Conservation (phyloP, 495 filamentous ascomycete species). For the Podospora appendiculata region DNA sequence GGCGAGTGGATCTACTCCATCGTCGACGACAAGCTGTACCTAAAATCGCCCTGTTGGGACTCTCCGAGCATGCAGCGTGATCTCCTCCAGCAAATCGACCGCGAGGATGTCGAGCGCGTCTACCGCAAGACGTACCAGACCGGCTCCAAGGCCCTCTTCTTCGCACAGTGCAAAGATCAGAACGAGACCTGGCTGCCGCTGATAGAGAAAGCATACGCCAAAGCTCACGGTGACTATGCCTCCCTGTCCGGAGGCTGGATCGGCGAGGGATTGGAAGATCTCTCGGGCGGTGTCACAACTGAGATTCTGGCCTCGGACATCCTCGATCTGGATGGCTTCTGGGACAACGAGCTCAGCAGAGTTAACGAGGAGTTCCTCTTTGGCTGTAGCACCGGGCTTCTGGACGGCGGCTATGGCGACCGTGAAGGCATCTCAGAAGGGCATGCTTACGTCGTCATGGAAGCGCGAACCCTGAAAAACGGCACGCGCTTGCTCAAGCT, state of each 20-base stretch:
- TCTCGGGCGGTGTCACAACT: constrained; percentile 87
- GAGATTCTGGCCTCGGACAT: constrained; percentile 78
- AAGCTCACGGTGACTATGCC: constrained; percentile 80
- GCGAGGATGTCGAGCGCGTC: constrained; percentile 61
- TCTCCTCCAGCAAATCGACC: constrained; percentile 50
- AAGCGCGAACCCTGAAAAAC: constrained; percentile 50
- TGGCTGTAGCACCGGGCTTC: constrained; percentile 66
- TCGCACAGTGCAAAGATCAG: constrained; percentile 75
- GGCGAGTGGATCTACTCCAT: constrained; percentile 93
- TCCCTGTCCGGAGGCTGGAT: constrained; percentile 80
- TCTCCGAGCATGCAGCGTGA: constrained; percentile 45
- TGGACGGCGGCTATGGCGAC: constrained; percentile 52
- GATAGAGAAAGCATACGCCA: constrained; percentile 92
- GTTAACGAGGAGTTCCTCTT: constrained; percentile 90
- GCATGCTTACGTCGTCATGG: constrained; percentile 89
- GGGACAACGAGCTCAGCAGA: constrained; percentile 77
- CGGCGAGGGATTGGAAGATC: constrained; percentile 84
- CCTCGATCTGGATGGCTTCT: constrained; percentile 82
- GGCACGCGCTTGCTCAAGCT: constrained; percentile 41
- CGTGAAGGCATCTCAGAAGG: constrained; percentile 73
- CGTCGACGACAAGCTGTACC: constrained; percentile 73
- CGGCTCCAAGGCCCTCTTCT: constrained; percentile 73
- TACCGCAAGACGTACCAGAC: constrained; percentile 77
- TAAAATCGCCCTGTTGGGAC: constrained; percentile 78
- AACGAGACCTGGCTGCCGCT: constrained; percentile 95